phyloP scores from a whole-genome alignment of 73 alveolate genomes.

The Breviolum minutum region DNA sequence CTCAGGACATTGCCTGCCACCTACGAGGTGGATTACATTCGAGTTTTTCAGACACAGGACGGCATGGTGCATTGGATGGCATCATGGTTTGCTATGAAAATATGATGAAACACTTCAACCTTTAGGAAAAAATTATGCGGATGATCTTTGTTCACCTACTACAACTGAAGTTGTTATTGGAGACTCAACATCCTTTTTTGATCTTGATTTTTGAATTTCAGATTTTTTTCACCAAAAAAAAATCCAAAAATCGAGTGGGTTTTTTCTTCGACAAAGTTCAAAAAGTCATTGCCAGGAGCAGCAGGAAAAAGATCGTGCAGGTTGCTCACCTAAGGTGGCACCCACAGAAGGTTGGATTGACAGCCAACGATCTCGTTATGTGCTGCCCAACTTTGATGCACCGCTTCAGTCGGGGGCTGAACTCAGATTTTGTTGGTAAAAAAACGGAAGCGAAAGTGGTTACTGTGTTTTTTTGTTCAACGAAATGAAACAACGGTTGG shows the following conservation, averaged over 20 bases:
- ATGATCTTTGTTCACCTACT: too few species aligned
- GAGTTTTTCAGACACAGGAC: slow-evolving; percentile 81
- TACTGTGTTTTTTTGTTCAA: too few species aligned
- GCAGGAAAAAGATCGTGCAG: slow-evolving; percentile 58
- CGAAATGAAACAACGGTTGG: too few species aligned
- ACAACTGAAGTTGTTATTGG: too few species aligned
- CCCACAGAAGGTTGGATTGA: slow-evolving; percentile 84
- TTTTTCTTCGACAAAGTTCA: too few species aligned
- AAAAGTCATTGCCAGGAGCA: slow-evolving; percentile 70
- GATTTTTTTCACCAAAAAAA: too few species aligned
- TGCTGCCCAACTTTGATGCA: slow-evolving; percentile 90
- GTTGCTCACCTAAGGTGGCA: slow-evolving; percentile 89
- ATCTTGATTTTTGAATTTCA: too few species aligned
- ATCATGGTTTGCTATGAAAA: background rate
- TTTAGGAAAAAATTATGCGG: too few species aligned
- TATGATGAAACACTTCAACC: too few species aligned
- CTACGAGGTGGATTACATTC: slow-evolving; percentile 71
- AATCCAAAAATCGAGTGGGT: too few species aligned
- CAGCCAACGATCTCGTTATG: slow-evolving; percentile 11
- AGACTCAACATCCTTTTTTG: too few species aligned
- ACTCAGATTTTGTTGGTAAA: background rate
- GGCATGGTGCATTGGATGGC: background rate
- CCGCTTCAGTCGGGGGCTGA: slow-evolving; percentile 46
- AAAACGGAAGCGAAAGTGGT: too few species aligned
- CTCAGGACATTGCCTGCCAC: slow-evolving; percentile 85